phyloP scores from a whole-genome alignment of 352 stramenopile genomes.

The Aphanomyces euteiches region DNA sequence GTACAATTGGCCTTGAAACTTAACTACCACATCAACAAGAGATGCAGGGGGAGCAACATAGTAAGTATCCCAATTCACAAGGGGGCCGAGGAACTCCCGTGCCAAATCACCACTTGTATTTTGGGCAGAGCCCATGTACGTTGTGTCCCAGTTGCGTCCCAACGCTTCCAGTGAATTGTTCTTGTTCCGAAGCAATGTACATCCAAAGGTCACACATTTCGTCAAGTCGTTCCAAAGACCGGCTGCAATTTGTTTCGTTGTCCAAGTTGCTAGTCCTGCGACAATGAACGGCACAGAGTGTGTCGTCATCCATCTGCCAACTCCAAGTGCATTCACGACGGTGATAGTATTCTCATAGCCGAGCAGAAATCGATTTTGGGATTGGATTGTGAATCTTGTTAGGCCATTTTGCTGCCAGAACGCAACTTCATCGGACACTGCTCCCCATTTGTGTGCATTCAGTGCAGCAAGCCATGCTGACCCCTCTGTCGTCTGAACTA shows the following conservation, averaged over 20 bases:
- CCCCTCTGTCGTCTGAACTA: neutral
- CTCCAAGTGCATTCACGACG: constrained; percentile 16
- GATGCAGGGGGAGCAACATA: neutral
- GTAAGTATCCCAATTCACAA: constrained; percentile 3
- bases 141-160: neutral
- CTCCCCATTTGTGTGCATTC: neutral
- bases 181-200: neutral
- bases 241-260: neutral
- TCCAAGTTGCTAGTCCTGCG: constrained; percentile 8
- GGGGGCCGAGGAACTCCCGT: neutral
- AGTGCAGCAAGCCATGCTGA: neutral
- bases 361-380: constrained; percentile 19
- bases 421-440: constrained; percentile 6
- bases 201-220: neutral
- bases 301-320: neutral
- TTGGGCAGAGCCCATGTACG: neutral
- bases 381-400: constrained; percentile 1
- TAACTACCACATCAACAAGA: neutral
- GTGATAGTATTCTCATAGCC: constrained; percentile 3
- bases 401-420: constrained; percentile 8
- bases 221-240: constrained; percentile 25
- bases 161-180: neutral
- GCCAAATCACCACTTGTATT: neutral
- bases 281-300: neutral
- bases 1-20: neutral